Evolutionary conservation across 2,329 filamentous ascomycete genomes (phyloP), one percentile per base, ranked within the genome.

Genomic region (Aspergillus fischeri): DNA sequence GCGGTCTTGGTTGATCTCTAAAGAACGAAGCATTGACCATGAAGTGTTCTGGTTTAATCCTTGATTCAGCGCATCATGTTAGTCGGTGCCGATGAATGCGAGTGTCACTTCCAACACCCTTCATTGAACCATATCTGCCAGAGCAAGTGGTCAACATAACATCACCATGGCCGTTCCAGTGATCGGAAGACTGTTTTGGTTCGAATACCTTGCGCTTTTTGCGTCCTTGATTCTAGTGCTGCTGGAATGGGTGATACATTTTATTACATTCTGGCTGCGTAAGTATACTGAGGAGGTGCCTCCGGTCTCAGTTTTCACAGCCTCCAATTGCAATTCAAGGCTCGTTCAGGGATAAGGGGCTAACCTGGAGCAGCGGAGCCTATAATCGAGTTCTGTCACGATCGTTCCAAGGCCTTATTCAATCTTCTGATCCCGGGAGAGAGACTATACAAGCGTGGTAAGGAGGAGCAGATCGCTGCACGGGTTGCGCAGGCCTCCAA

Each of bases 211-310:
- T 61, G 91, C 92, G 42, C 84, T 99, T 47, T 76, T 94, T 49
- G 86, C 87, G 55, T 97, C 93, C 7, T 89, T 97, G 68, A 68
- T 91, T 53, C 83, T 99, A 41, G 87, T 97, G 57, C 82, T 86
- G 49, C 81, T 96, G 63, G 94, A 99, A 75, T 86, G 87, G 56
- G 69, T 96, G 59, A 88, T 96, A 67, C 87, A 93, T 66, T 80
- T 96, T 57, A 84, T 96, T 60, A 97, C 94, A 1, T 83, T 97
- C 60, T 90, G 91, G 38, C 83, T 99, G 45, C 94, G 89, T 92
- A 78, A 72, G 88, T 78, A 27, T n/a, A 17, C 14, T 17, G 17
- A 38, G 32, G 32, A 7, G 32, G 14, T 2, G 14, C 10, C 58
- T 49, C 8, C 20, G 35, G 17, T 29, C 32, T 44, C 28, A 45